Evolutionary conservation across 306 rosid genomes (phyloP), one percentile per base, ranked within the genome.

Genomic region (Vigna nakashimae): DNA sequence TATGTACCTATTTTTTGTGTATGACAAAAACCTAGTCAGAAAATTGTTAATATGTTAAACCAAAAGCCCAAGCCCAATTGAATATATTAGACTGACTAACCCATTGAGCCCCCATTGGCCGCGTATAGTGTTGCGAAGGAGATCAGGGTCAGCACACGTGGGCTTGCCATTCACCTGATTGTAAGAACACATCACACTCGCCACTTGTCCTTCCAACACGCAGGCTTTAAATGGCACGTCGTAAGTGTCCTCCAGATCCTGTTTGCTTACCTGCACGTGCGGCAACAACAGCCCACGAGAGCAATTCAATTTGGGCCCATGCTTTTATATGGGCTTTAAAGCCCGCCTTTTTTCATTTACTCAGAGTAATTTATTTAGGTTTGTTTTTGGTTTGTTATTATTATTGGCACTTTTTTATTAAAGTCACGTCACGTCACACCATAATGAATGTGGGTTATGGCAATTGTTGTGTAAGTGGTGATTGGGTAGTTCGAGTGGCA

Each of bases 151-250:
- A 7, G 97, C 98, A 76, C 99, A 95, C 2, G 99, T 95, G 50
- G 99, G 99, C 77, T 84, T 89, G 2, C 99, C 99, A 70, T 95
- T 95, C 43, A 95, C 99, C 28, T 95, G 98, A 81, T 95, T 95
- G 88, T 95, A 95, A 4, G 99, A 95, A 58, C 99, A 95, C 99
- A 95, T 95, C 4, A 95, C 90, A 65, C 99, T 89, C 0, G 99
- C 98, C 34, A 95, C 99, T 3, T 87, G 83, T 16, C 99, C 99
- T 45, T 92, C 94, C 30, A 71, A 16, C 69, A 95, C 99, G n/a
- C 99, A 95, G 0, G 96, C 83, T 78, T 81, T 88, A 79, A 95
- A 95, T 0, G 99, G 99, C 36, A 92, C 93, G 0, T 92, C n/a
- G 9, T 89, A 95, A 4, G 99, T 92, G 71, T 95, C 99, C 14